Evolutionary conservation across 345 rosid species (phyloP), one percentile per base, ranked within the genome.

Genomic region (Excoecaria cochinchinensis): DNA sequence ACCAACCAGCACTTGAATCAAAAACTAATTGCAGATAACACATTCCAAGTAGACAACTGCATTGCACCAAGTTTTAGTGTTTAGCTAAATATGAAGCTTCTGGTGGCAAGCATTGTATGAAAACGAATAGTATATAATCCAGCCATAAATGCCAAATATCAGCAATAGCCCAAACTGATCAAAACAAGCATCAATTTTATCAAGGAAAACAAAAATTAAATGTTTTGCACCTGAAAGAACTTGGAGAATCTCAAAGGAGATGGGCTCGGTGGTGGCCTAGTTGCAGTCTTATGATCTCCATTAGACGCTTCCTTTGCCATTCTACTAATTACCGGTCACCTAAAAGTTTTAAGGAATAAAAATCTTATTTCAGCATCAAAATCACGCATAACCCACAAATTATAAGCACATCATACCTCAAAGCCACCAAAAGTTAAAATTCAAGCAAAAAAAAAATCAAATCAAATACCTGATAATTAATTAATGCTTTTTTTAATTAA

Each of bases 201-300:
- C 5, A 14, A 39, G 22, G 52, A 24, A 21, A 52, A 24, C n/a
- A 40, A 14, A 15, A 2, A 46, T 31, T 65, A 25, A 12, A 56
- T 21, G 16, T 58, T 9, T 48, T 14, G 48, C 67, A 90, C 95
- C 95, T 90, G 92, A 74, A 87, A 89, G 72, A 86, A 90, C 81
- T 87, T 90, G 75, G 95, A 90, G 78, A 82, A 86, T 75, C 95
- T 88, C 73, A 90, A 70, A 70, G 95, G 95, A 63, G 95, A 90
- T 48, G 95, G 95, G 8, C 81, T 74, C 42, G 95, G 95, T 19
- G 95, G 95, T 36, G 88, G 75, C 73, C 82, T 90, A 42, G 88
- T 40, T 60, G 87, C 61, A 38, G 85, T 71, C 66, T 58, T 76
- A 53, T 85, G 85, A 68, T 86, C 80, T 59, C 89, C 91, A 61